Percentiles rank a stretch among this genome's conserved stretches.
Evolutionary conservation across 768 basidiomycete species (phyloP).

Genomic region (Tylopilus subfusipes): DNA sequence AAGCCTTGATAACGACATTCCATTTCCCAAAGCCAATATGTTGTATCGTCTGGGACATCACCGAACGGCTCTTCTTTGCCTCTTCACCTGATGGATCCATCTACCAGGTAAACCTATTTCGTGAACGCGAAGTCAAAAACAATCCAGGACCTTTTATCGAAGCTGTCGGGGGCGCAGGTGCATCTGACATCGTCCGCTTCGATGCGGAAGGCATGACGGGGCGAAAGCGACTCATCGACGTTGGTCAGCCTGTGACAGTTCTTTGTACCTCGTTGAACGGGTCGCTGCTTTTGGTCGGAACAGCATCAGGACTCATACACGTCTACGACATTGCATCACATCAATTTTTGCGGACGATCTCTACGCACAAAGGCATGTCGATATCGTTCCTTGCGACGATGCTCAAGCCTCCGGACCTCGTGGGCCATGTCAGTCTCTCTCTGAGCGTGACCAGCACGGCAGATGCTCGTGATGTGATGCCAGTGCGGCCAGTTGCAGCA

Average conservation of each 20-base stretch:
- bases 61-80: conserved; percentile 87
- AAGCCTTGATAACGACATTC: conserved; percentile 79
- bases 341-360: conserved; percentile 80
- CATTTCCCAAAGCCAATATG: conserved; percentile 77
- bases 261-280: conserved; percentile 76
- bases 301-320: conserved; percentile 65
- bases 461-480: conserved; percentile 53
- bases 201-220: conserved; percentile 45
- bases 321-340: conserved; percentile 88
- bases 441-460: conserved; percentile 35
- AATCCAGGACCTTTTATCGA: conserved; percentile 49
- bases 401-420: conserved; percentile 82
- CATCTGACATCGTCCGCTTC: conserved; percentile 67
- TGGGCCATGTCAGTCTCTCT: conserved; percentile 70
- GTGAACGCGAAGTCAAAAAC: conserved; percentile 52
- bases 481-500: conserved; percentile 59
- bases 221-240: conserved; percentile 62
- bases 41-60: conserved; percentile 71
- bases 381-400: conserved; percentile 76
- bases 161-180: conserved; percentile 73
- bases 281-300: conserved; percentile 80
- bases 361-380: conserved; percentile 60
- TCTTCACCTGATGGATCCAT: conserved; percentile 72
- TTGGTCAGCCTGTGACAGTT: conserved; percentile 67
- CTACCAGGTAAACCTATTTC: conserved; percentile 77